Evolutionary conservation across 2,329 filamentous ascomycete species (phyloP).

Genomic region (Fusarium sublunatum): DNA sequence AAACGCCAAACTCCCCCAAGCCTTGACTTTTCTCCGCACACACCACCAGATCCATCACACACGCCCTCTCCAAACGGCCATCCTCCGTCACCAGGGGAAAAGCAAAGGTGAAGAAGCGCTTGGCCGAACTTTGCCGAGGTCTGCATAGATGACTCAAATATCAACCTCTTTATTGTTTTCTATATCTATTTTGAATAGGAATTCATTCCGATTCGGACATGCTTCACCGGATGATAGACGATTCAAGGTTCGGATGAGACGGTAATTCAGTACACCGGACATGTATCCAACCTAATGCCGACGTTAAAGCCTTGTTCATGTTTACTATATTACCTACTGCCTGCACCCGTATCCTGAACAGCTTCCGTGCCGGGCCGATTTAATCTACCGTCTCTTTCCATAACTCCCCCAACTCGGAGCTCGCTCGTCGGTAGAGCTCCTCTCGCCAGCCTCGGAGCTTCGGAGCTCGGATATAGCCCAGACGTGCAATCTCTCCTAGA

Average conservation of each 20-base stretch:
- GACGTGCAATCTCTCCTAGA: neutral
- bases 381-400: conserved; percentile 29
- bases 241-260: neutral
- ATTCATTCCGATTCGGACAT: conserved; percentile 19
- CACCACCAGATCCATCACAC: neutral
- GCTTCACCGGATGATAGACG: conserved; percentile 20
- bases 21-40: neutral
- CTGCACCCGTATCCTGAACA: neutral
- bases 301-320: neutral
- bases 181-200: neutral
- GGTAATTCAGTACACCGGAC: too few species aligned
- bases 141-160: conserved; percentile 9
- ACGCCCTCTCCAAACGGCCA: conserved; percentile 32
- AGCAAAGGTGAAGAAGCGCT: conserved; percentile 19
- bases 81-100: conserved; percentile 15
- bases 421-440: conserved; percentile 1
- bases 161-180: conserved; percentile 11
- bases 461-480: conserved; percentile 36
- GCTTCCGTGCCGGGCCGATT: conserved; percentile 21
- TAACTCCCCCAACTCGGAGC: conserved; percentile 32
- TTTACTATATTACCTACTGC: conserved; percentile 4
- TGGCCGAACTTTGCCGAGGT: conserved; percentile 40
- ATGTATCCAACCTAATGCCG: conserved; percentile 3
- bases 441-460: conserved; percentile 38
- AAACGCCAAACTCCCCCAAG: conserved; percentile 29